Evolutionary conservation across 352 stramenopile species (phyloP).

Genomic region (Thraustochytrium sp.): DNA sequence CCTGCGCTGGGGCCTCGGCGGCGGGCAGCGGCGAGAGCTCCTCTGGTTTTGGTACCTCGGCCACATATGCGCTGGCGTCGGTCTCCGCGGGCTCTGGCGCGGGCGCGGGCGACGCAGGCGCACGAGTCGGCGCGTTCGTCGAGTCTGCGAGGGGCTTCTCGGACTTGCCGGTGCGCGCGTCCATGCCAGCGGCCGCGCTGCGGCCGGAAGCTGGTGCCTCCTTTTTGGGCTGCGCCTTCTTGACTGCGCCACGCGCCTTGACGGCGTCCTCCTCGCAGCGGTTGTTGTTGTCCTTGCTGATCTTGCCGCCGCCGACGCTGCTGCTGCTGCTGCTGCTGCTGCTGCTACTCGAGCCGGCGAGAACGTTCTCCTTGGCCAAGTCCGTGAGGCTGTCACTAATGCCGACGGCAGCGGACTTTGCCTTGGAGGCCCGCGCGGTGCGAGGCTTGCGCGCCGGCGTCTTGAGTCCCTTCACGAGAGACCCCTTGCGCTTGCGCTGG

Average conservation of each 20-base stretch:
- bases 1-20: not conserved
- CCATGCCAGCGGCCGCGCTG: not conserved
- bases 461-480: not conserved
- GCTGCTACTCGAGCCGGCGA: not conserved
- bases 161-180: not conserved
- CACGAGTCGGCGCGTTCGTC: not conserved
- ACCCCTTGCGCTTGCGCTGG: not conserved
- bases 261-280: not conserved
- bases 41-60: not conserved
- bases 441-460: constrained; percentile 13
- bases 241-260: not conserved
- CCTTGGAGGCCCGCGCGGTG: not conserved
- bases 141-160: not conserved
- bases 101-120: not conserved
- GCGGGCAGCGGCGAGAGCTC: not conserved
- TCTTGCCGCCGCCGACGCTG: not conserved
- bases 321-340: not conserved
- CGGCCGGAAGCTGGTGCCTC: not conserved
- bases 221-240: not conserved
- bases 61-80: not conserved
- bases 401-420: not conserved
- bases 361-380: not conserved
- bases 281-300: not conserved
- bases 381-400: not conserved
- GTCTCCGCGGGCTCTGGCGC: not conserved